A percentile compares a stretch with the other conserved stretches of the same genome.
phyloP scores from a whole-genome alignment of 2,329 filamentous ascomycete genomes.

The Penicillium rolfsii region DNA sequence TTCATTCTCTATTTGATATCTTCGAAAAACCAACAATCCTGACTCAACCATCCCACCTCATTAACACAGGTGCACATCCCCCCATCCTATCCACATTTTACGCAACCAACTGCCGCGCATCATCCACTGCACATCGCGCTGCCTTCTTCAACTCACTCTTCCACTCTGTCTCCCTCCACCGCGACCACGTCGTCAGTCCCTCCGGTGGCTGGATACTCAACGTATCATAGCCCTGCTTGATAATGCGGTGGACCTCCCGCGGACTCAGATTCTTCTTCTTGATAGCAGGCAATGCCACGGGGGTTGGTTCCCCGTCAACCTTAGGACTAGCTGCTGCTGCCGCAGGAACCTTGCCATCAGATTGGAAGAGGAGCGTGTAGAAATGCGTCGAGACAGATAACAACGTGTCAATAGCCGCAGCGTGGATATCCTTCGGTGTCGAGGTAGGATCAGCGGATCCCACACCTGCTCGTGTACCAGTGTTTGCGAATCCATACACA shows the following conservation, averaged over 20 bases:
- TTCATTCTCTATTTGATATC: conserved; percentile 16
- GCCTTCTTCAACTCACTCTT: conserved; percentile 84
- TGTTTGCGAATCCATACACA: conserved; percentile 61
- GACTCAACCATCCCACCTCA: neutral
- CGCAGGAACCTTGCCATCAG: conserved; percentile 54
- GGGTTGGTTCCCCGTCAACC: conserved; percentile 29
- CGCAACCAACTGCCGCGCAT: conserved; percentile 58
- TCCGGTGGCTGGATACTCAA: conserved; percentile 88
- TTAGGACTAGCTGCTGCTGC: conserved; percentile 21
- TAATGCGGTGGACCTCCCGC: conserved; percentile 82
- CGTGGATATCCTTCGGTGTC: conserved; percentile 38
- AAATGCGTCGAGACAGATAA: conserved; percentile 82
- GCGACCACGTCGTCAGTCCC: conserved; percentile 81
- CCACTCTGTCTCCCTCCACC: conserved; percentile 84
- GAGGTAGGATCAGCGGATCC: conserved; percentile 19
- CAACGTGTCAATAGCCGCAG: conserved; percentile 79
- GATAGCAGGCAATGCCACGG: conserved; percentile 36
- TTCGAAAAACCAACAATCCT: neutral
- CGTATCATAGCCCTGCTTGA: conserved; percentile 95
- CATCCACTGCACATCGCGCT: conserved; percentile 75
- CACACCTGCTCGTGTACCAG: conserved; percentile 5
- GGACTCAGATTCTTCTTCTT: conserved; percentile 73
- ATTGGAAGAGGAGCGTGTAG: conserved; percentile 69
- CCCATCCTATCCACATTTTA: conserved; percentile 13
- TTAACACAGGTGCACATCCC: neutral